Percentiles rank a stretch among this genome's conserved stretches.
phyloP scores from a whole-genome alignment of 1,284 basidiomycete genomes.

The Boletellus dicymbophilus region DNA sequence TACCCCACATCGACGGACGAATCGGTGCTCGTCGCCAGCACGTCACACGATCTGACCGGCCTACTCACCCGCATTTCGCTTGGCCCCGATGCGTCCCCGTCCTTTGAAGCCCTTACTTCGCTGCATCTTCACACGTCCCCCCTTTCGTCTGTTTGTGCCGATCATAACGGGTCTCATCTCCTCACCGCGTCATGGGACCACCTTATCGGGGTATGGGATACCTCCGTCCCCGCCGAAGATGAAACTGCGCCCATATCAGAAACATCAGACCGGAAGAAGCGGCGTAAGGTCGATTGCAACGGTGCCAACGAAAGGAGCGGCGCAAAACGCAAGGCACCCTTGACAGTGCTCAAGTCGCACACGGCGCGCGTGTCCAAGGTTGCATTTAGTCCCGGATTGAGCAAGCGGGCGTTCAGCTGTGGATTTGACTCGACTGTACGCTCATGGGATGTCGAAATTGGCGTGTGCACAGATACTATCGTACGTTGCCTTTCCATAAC shows the following conservation, averaged over 20 bases:
- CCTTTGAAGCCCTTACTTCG: slow-evolving; percentile 45
- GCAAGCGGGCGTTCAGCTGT: slow-evolving; percentile 59
- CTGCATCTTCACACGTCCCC: slow-evolving; percentile 82
- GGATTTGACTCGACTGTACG: slow-evolving; percentile 79
- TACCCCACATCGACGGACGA: slow-evolving; percentile 30
- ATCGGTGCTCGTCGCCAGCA: slow-evolving; percentile 67
- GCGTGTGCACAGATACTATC: slow-evolving; percentile 67
- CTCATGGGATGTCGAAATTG: slow-evolving; percentile 71
- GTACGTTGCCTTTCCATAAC: slow-evolving; percentile 1
- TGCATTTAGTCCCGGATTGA: slow-evolving; percentile 42
- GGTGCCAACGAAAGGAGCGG: too few relatives aligned
- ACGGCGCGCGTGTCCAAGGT: slow-evolving; percentile 71
- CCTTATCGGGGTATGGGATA: slow-evolving; percentile 76
- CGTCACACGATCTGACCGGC: slow-evolving; percentile 82
- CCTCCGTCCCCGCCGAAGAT: slow-evolving; percentile 59
- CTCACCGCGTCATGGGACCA: slow-evolving; percentile 32
- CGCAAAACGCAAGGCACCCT: slow-evolving; percentile 40
- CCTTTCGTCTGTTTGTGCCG: slow-evolving; percentile 66
- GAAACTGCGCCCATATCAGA: slow-evolving; percentile 46
- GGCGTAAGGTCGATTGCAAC: slow-evolving; percentile 50
- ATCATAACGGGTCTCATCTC: slow-evolving; percentile 51
- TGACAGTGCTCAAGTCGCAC: slow-evolving; percentile 72
- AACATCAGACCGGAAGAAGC: slow-evolving; percentile 53
- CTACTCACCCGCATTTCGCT: slow-evolving; percentile 58
- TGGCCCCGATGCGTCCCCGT: slow-evolving; percentile 46